Percentiles rank a stretch among this genome's conserved stretches.
phyloP scores from a whole-genome alignment of 2,329 filamentous ascomycete species.

The Exophiala calicioides region DNA sequence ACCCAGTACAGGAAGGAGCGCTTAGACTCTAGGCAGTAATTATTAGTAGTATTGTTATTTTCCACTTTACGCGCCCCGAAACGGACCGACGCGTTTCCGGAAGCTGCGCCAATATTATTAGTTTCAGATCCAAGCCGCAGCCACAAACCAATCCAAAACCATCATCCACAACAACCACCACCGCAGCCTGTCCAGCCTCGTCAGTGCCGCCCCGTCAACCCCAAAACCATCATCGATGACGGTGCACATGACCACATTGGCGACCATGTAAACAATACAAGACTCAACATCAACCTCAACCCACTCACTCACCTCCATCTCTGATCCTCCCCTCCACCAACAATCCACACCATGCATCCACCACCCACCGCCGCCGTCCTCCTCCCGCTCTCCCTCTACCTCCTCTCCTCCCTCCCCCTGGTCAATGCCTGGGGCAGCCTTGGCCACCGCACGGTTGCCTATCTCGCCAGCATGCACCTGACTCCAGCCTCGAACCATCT shows the following conservation, averaged over 20 bases:
- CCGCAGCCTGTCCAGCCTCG: constrained; percentile 10
- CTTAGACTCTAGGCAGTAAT: too few species aligned
- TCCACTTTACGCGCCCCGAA: constrained; percentile 2
- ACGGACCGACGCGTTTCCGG: background rate
- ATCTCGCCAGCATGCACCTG: constrained; percentile 45
- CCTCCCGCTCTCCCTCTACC: background rate
- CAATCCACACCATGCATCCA: background rate
- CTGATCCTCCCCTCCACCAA: background rate
- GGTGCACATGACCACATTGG: constrained; percentile 19
- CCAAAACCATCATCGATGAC: constrained; percentile 14
- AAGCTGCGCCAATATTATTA: background rate
- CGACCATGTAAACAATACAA: constrained; percentile 13
- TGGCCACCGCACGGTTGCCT: constrained; percentile 58
- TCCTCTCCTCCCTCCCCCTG: constrained; percentile 1
- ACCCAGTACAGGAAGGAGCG: too few species aligned
- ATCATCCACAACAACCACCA: background rate
- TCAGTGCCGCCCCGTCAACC: background rate
- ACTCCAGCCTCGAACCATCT: constrained; percentile 17
- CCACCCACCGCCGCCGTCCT: background rate
- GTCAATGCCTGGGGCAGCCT: constrained; percentile 51
- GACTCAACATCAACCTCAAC: background rate
- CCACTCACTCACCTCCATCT: background rate
- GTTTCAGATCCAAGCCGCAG: too few species aligned
- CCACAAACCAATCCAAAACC: too few species aligned
- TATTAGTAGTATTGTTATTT: too few species aligned